Evolutionary conservation across 2,329 filamentous ascomycete species (phyloP), one percentile per base, ranked within the genome.

Genomic region (Chaetothyriales sp.): DNA sequence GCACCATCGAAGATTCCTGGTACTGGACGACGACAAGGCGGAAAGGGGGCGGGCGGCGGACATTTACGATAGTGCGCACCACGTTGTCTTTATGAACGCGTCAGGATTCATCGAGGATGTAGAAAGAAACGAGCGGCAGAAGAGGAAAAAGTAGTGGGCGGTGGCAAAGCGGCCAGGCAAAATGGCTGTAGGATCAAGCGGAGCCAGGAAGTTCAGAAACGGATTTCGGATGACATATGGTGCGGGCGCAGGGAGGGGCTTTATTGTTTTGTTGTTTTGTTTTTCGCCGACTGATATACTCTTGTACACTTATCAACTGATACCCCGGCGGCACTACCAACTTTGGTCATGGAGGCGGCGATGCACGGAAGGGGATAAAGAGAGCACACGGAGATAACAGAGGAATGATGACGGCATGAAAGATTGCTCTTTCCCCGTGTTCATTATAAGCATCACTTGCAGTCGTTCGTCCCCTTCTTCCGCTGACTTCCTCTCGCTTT

Each of bases 1-100:
- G 8, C 44, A 49, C 8, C 51, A 57, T 45, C 47, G 51, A 29
- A 37, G 33, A 43, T 57, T 57, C 19, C 43, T 44, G 10, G 46
- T 54, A 3, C n/a, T 54, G 8, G 57, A 58, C 18, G 44, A 45
- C 5, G 44, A 51, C 5, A 45, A 25, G 44, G 49, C 44, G 18
- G 50, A 54, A 33, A 47, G 54, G n/a, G 51, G 51, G 9, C 44
- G 50, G 22, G 22, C 49, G 5, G 47, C 33, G 5, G 33, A 40
- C 10, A 40, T 40, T 15, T 15, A 40, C 15, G 33, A 13, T 2
- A 10, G 52, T 18, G 51, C 54, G 1, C 53, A 48, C 18, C 56
- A 58, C 44, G 22, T 58, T n/a, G 15, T n/a, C 40, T 44, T 49
- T n/a, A 25, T 43, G 9, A 37, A 50, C 4, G 47, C 47, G 13